Conservation (phyloP, 805 yeast species). For the Candida glaebosa region DNA sequence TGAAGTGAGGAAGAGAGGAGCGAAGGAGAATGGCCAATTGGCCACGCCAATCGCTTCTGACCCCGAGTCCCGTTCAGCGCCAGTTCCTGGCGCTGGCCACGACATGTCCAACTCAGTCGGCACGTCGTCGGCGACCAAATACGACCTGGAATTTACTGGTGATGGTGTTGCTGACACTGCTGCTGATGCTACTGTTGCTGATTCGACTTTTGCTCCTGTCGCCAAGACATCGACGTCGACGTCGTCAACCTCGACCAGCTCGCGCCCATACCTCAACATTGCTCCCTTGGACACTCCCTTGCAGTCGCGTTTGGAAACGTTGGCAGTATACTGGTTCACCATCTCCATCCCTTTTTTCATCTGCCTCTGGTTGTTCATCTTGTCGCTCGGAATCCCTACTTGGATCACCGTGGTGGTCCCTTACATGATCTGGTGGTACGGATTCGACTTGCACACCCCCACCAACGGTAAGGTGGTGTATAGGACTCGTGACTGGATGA, state of each 20-base stretch:
- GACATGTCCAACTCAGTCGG: no score
- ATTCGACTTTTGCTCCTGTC: not conserved
- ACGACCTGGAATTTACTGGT: not conserved
- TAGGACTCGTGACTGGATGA: slow-evolving; percentile 54
- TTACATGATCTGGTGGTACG: slow-evolving; percentile 54
- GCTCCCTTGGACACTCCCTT: slow-evolving; percentile 60
- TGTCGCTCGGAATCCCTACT: slow-evolving; percentile 49
- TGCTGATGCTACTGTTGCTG: not conserved
- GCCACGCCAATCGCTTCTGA: not conserved
- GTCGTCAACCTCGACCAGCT: not conserved
- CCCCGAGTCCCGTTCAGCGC: no score
- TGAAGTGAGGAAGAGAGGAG: slow-evolving; percentile 3
- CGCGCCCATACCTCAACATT: slow-evolving; percentile 24
- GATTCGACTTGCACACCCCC: slow-evolving; percentile 64
- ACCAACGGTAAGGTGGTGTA: slow-evolving; percentile 66
- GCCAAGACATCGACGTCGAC: not conserved
- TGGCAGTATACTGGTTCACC: slow-evolving; percentile 70
- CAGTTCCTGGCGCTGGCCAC: no score
- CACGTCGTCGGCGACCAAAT: not conserved
- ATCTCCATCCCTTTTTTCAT: slow-evolving; percentile 61
- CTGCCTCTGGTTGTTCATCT: slow-evolving; percentile 48
- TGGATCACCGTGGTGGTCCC: slow-evolving; percentile 67
- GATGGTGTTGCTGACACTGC: not conserved
- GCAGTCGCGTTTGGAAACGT: slow-evolving; percentile 58
- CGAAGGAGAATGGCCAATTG: not conserved